Conservation (phyloP, 148 eudicot genomes). For the Silene latifolia region DNA sequence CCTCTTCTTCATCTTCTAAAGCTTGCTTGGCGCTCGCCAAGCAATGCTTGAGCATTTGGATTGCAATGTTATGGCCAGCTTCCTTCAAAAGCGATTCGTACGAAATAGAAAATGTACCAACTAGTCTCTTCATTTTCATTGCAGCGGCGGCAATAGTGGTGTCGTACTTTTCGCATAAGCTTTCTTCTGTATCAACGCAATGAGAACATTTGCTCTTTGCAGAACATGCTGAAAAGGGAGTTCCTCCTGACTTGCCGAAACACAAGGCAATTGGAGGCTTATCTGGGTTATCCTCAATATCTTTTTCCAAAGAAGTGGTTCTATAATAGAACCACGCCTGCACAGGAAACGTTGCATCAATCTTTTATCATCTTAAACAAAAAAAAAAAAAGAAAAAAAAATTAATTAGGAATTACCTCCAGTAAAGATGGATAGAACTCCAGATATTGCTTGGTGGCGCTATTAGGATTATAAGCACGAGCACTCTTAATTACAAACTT, state of each 20-base stretch:
- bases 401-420: too few species aligned
- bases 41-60: neutral
- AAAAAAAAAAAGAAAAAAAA: too few species aligned
- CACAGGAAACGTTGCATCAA: too few species aligned
- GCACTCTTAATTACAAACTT: too few species aligned
- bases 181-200: neutral
- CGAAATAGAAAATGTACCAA: neutral
- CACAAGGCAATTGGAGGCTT: neutral
- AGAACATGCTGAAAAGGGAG: neutral
- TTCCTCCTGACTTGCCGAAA: neutral
- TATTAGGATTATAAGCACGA: too few species aligned
- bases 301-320: neutral
- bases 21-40: neutral
- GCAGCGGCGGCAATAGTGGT: neutral
- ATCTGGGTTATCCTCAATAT: neutral
- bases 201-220: neutral
- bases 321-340: too few species aligned
- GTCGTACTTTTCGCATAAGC: neutral
- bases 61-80: neutral
- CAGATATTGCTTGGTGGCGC: too few species aligned
- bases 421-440: too few species aligned
- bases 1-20: neutral
- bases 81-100: neutral
- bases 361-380: too few species aligned
- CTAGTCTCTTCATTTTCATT: neutral